Evolutionary conservation across 257 asterid species (phyloP).

Genomic region (Fraxinus quadrangulata): DNA sequence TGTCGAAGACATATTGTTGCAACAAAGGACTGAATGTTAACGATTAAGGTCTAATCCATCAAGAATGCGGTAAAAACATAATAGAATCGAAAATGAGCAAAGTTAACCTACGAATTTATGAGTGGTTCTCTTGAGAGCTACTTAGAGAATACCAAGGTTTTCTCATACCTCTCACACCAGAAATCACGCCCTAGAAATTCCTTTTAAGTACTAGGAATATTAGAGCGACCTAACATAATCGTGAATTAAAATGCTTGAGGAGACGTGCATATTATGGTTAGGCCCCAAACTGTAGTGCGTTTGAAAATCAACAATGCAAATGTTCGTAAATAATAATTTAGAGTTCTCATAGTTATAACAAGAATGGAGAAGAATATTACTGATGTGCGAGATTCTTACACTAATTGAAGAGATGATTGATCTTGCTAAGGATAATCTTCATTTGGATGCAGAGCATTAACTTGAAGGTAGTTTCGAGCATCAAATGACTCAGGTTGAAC

Average conservation of each 20-base stretch:
- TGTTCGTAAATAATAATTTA: neutral
- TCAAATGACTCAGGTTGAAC: slow-evolving; percentile 62
- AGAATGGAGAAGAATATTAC: neutral
- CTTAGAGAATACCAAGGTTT: neutral
- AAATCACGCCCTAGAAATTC: neutral
- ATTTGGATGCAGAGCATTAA: slow-evolving; percentile 49
- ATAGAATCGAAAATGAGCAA: no score
- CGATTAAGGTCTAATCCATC: no score
- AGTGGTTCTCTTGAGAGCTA: no score
- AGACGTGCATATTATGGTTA: no score
- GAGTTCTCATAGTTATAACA: neutral
- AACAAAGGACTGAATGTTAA: neutral
- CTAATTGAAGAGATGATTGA: slow-evolving; percentile 61
- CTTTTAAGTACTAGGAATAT: neutral
- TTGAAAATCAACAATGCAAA: neutral
- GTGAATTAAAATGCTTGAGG: neutral
- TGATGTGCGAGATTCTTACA: slow-evolving; percentile 39
- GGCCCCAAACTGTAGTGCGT: no score
- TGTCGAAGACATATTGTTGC: neutral
- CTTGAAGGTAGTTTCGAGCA: slow-evolving; percentile 76
- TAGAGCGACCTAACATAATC: neutral
- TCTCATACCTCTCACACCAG: neutral
- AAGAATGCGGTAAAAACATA: no score
- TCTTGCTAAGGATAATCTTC: slow-evolving; percentile 53
- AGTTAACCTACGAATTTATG: no score